Conservation (phyloP, 192 early-diverging fungal species). For the Entrophospora sp. region DNA sequence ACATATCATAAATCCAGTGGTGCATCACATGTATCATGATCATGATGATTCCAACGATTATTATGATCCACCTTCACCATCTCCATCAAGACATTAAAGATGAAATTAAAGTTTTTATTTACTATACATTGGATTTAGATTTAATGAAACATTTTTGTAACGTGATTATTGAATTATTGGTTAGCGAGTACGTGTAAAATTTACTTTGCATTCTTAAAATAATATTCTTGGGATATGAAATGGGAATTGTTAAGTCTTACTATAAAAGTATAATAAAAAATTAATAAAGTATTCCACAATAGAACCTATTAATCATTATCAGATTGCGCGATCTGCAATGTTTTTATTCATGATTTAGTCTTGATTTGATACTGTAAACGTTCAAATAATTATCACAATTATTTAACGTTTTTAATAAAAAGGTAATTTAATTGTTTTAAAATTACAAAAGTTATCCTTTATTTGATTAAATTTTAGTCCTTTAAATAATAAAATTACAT, state of each 20-base stretch:
- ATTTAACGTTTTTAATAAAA: background rate
- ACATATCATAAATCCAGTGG: slow-evolving; percentile 5
- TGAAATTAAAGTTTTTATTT: background rate
- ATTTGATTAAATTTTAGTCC: background rate
- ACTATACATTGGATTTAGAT: background rate
- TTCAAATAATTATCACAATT: too few relatives aligned
- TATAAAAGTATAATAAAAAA: background rate
- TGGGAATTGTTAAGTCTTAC: background rate
- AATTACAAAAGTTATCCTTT: background rate
- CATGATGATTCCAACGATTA: background rate
- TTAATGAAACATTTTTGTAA: background rate
- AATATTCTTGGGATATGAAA: background rate
- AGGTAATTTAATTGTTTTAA: background rate
- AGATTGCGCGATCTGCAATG: background rate
- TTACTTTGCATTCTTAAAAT: background rate
- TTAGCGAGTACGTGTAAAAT: background rate
- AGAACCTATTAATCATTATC: background rate
- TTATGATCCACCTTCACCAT: background rate
- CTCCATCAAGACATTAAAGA: background rate
- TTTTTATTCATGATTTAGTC: slow-evolving; percentile 7
- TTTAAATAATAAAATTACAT: background rate
- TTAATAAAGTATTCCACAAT: background rate
- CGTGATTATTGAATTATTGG: background rate
- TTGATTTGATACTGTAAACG: background rate
- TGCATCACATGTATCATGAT: slow-evolving; percentile 4